A percentile compares a stretch with the other conserved stretches of the same genome.
These are phyloP conservation scores for Starmerella bacillaris DNA, from an alignment of 805 yeast species.

Conservation along the genomic window DNA sequence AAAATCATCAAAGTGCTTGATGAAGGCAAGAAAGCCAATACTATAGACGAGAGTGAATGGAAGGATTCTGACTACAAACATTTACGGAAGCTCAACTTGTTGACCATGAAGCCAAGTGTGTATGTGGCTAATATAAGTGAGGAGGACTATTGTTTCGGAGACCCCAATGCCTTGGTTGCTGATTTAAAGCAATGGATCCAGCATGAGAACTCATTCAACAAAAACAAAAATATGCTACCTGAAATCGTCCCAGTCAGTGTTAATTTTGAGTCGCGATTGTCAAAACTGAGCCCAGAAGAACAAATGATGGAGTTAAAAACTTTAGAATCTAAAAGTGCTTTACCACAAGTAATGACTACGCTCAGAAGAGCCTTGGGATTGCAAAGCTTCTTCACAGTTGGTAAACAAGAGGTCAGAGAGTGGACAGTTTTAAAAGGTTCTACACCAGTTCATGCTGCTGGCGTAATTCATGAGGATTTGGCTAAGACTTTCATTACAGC, in stretches of 20 bases:
- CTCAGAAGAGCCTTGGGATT: constrained; percentile 78
- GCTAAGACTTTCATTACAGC: constrained; percentile 91
- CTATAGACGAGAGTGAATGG: constrained; percentile 72
- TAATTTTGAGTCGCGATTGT: constrained; percentile 76
- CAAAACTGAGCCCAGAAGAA: constrained; percentile 69
- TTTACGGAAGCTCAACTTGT: constrained; percentile 66
- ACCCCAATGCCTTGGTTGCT: too few relatives aligned
- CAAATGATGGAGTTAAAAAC: constrained; percentile 60
- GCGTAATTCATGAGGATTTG: constrained; percentile 89
- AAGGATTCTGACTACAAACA: constrained; percentile 74
- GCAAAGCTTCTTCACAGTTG: constrained; percentile 89
- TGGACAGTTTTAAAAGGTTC: constrained; percentile 91
- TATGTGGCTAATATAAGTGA: constrained; percentile 81
- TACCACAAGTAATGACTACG: constrained; percentile 68
- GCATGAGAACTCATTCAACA: constrained; percentile 81
- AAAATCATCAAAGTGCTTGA: constrained; percentile 60
- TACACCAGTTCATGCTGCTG: constrained; percentile 97
- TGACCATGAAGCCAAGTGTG: constrained; percentile 91
- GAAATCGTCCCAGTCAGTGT: constrained; percentile 88
- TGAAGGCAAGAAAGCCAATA: constrained; percentile 57
- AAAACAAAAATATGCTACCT: constrained; percentile 73
- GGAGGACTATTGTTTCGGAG: constrained; percentile 56
- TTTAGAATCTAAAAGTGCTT: constrained; percentile 59
- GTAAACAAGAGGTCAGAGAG: constrained; percentile 91
- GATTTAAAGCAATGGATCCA: too few relatives aligned